phyloP scores from a whole-genome alignment of 768 basidiomycete genomes.

The Suillus subaureus region DNA sequence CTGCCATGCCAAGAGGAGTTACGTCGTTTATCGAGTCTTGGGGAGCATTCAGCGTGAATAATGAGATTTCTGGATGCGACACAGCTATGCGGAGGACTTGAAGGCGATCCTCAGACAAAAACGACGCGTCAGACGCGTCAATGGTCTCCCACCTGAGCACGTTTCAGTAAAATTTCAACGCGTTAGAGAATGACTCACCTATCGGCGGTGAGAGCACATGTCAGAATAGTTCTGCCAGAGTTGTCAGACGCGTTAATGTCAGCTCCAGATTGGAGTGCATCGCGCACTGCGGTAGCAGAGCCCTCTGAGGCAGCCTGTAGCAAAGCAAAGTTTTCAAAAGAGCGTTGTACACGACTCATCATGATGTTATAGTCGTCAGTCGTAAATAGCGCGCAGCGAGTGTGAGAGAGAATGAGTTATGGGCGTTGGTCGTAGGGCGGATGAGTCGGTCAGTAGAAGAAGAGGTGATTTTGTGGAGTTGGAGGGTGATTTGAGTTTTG shows the following conservation, averaged over 20 bases:
- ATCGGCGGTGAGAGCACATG: slow-evolving; percentile 73
- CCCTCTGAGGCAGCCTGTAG: slow-evolving; percentile 61
- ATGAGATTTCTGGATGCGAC: slow-evolving; percentile 57
- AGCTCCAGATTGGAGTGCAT: slow-evolving; percentile 58
- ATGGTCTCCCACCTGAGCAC: slow-evolving; percentile 62
- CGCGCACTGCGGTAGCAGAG: slow-evolving; percentile 52
- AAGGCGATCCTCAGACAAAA: slow-evolving; percentile 59
- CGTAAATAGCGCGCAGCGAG: slow-evolving; percentile 25
- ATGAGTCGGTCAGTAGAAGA: slow-evolving; percentile 12
- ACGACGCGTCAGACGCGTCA: slow-evolving; percentile 72
- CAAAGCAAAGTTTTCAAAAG: slow-evolving; percentile 44
- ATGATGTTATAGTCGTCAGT: slow-evolving; percentile 36
- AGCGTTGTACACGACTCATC: slow-evolving; percentile 41
- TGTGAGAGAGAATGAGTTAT: background rate
- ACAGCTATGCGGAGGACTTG: slow-evolving; percentile 58
- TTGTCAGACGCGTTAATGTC: slow-evolving; percentile 69
- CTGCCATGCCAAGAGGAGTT: slow-evolving; percentile 76
- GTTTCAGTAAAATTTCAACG: slow-evolving; percentile 10
- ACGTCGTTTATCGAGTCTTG: slow-evolving; percentile 71
- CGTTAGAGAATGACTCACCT: slow-evolving; percentile 45
- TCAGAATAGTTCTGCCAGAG: slow-evolving; percentile 62
- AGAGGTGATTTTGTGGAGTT: slow-evolving; percentile 9
- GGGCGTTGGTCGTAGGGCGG: slow-evolving; percentile 20
- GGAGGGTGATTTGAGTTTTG: slow-evolving; percentile 15
- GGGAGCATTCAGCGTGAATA: slow-evolving; percentile 75